Percentiles rank a stretch among this genome's conserved stretches.
phyloP scores from a whole-genome alignment of 371 early-diverging fungal genomes.

The Sporodiniella umbellata region DNA sequence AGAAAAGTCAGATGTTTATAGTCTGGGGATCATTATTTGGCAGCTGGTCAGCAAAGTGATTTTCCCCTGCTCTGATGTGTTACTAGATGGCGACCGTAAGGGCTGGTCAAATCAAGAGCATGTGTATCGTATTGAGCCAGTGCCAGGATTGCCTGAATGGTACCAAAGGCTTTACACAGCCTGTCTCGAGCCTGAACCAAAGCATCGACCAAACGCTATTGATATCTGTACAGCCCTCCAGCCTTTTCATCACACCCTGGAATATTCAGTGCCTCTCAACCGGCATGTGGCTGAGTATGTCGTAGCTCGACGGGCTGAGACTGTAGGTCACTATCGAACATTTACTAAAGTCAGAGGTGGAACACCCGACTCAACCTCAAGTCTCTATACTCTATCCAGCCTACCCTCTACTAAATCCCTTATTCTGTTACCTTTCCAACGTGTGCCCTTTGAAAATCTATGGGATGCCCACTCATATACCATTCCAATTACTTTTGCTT shows the following conservation, averaged over 20 bases:
- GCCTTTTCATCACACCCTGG: conserved; percentile 29
- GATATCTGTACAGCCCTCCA: conserved; percentile 36
- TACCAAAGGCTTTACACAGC: conserved; percentile 34
- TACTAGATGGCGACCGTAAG: conserved; percentile 25
- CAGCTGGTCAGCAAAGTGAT: conserved; percentile 50
- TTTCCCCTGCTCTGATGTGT: conserved; percentile 45
- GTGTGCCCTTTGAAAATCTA: conserved; percentile 6
- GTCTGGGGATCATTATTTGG: conserved; percentile 48
- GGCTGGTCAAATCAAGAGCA: conserved; percentile 18
- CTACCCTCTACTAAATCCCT: conserved; percentile 27
- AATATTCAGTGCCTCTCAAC: conserved; percentile 33
- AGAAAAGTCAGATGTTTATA: conserved; percentile 47
- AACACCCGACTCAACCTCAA: conserved; percentile 30
- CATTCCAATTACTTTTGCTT: too few relatives aligned
- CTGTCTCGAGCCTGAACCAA: conserved; percentile 38
- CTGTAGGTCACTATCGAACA: conserved; percentile 37
- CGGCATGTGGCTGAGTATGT: conserved; percentile 35
- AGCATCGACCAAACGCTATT: conserved; percentile 37
- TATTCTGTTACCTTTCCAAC: conserved; percentile 29
- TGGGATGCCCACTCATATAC: too few relatives aligned
- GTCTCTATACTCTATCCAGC: conserved; percentile 43
- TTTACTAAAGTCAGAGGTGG: conserved; percentile 34
- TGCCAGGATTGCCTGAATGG: conserved; percentile 42
- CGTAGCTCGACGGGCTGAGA: conserved; percentile 38
- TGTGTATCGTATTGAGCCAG: conserved; percentile 37